Evolutionary conservation across 768 basidiomycete species (phyloP).

Genomic region (Boletales sp.): DNA sequence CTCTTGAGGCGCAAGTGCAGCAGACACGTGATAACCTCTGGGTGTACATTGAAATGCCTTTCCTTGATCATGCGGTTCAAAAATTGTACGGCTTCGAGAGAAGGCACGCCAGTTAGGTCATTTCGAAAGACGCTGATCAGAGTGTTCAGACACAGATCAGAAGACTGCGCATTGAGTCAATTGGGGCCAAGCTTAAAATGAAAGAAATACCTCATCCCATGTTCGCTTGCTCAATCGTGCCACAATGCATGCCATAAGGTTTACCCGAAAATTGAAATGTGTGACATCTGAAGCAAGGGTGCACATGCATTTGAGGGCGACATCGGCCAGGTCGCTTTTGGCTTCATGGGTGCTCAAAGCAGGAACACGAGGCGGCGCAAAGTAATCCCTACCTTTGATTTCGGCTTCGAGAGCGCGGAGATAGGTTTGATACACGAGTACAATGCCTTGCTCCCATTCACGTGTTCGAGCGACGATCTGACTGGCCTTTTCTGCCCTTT

Average conservation of each 20-base stretch:
- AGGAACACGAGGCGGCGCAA: slow-evolving; percentile 16
- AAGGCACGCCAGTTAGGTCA: slow-evolving; percentile 76
- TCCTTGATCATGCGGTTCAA: slow-evolving; percentile 97
- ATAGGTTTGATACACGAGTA: slow-evolving; percentile 84
- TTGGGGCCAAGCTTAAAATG: not conserved
- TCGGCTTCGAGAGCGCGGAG: slow-evolving; percentile 82
- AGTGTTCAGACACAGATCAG: slow-evolving; percentile 79
- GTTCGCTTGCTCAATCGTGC: slow-evolving; percentile 77
- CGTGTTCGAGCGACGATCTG: slow-evolving; percentile 87
- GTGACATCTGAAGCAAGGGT: slow-evolving; percentile 76
- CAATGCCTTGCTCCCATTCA: slow-evolving; percentile 95
- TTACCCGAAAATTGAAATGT: slow-evolving; percentile 95
- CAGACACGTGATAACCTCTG: slow-evolving; percentile 82
- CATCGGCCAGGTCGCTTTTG: slow-evolving; percentile 60
- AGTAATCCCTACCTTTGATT: slow-evolving; percentile 57
- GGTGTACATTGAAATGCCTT: slow-evolving; percentile 83
- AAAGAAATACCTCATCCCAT: slow-evolving; percentile 72
- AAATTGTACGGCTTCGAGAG: slow-evolving; percentile 85
- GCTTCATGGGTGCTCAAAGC: slow-evolving; percentile 38
- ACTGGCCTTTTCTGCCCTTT: slow-evolving; percentile 90
- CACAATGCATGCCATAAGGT: slow-evolving; percentile 87
- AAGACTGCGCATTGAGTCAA: slow-evolving; percentile 50
- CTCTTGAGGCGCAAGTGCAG: slow-evolving; percentile 82
- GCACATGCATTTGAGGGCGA: slow-evolving; percentile 84
- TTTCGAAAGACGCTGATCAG: slow-evolving; percentile 78